Evolutionary conservation across 306 rosid species (phyloP), one percentile per base, ranked within the genome.

Genomic region (Prunus padus): DNA sequence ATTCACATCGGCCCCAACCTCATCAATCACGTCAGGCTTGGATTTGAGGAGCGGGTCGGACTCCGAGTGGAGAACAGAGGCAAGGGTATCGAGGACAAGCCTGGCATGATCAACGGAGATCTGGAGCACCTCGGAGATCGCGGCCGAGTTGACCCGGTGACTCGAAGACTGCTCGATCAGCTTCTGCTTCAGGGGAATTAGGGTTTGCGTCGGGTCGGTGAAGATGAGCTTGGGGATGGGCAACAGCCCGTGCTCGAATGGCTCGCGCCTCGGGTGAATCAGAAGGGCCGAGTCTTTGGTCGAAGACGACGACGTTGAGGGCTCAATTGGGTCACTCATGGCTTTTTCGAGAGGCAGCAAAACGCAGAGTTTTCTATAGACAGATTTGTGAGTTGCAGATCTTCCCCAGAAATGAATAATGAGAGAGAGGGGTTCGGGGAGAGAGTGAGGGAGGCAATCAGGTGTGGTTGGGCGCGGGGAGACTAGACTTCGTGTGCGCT

Each of bases 131-230:
- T 91, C 96, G 44, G 97, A 89, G 72, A 93, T 84, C 66, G 85
- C 79, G 1, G 86, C 47, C 12, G 91, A 79, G 83, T 80, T 46
- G 79, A 91, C 86, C 10, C 94, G 89, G 8, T 81, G 81, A 65
- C 65, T 76, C 16, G 88, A 61, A 55, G 91, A 84, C 11, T 75
- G 77, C 18, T 77, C 79, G 55, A 86, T 79, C 69, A 92, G 92
- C 85, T 87, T 88, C 26, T 77, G 88, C 87, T 90, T 92, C 37
- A 92, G 77, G 7, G 94, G 71, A 42, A 81, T 86, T 83, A 93
- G 97, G 96, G 94, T 83, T 93, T 93, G 97, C 13, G 88, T 73
- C 1, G 97, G 97, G 86, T 91, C 98, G 79, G 97, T 69, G 87
- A 93, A 88, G 76, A 91, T 73, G 81, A 91, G 92, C 77, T 92